Evolutionary conservation across 768 basidiomycete genomes (phyloP).

Genomic region (Agaricus bisporus): DNA sequence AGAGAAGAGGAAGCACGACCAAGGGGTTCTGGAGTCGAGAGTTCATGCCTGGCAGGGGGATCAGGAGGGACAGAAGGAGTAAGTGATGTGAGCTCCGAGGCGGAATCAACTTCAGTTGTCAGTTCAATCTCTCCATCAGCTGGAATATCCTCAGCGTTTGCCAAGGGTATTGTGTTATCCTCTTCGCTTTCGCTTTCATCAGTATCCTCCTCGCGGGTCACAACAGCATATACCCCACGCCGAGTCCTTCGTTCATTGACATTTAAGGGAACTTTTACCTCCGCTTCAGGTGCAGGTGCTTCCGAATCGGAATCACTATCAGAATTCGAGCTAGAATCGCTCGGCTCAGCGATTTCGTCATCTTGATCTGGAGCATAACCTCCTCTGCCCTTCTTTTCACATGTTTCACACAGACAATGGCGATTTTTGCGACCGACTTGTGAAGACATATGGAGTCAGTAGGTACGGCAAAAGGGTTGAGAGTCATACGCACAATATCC

Average conservation of each 20-base stretch:
- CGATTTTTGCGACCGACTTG: conserved; percentile 35
- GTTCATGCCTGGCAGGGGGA: conserved; percentile 25
- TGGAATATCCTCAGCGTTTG: conserved; percentile 39
- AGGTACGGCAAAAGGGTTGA: conserved; percentile 3
- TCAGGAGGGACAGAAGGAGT: conserved; percentile 30
- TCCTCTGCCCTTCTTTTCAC: conserved; percentile 69
- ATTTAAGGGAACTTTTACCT: conserved; percentile 39
- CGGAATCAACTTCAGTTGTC: conserved; percentile 40
- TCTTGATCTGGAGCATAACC: conserved; percentile 63
- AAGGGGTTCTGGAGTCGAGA: conserved; percentile 24
- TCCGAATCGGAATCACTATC: conserved; percentile 46
- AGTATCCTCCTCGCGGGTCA: conserved; percentile 51
- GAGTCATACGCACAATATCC: conserved; percentile 68
- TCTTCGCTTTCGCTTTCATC: conserved; percentile 60
- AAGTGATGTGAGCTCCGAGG: conserved; percentile 39
- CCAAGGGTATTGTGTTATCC: conserved; percentile 37
- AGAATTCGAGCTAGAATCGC: conserved; percentile 22
- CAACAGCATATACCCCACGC: conserved; percentile 74
- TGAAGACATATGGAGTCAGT: conserved; percentile 13
- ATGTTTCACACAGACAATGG: conserved; percentile 78
- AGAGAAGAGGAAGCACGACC: conserved; percentile 35
- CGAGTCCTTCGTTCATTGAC: conserved; percentile 77
- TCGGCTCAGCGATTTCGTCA: conserved; percentile 37
- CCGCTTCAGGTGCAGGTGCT: conserved; percentile 37
- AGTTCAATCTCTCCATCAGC: conserved; percentile 51